Evolutionary conservation across 495 filamentous ascomycete species (phyloP).

Genomic region (Trypethelium eluteriae): DNA sequence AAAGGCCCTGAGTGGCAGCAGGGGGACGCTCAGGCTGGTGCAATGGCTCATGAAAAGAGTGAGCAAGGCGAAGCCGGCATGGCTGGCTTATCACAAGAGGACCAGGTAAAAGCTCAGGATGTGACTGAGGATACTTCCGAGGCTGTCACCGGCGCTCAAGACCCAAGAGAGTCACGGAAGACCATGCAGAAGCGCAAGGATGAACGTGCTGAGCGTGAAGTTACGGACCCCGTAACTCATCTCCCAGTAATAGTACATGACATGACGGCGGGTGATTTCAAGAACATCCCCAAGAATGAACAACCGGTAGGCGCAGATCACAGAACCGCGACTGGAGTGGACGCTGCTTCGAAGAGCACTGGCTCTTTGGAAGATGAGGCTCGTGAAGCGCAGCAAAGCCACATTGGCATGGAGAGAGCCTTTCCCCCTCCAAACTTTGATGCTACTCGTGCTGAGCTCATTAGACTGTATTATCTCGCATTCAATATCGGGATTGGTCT

Average conservation of each 20-base stretch:
- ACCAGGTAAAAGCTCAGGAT: conserved; percentile 34
- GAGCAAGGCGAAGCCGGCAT: conserved; percentile 14
- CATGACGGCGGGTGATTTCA: conserved; percentile 52
- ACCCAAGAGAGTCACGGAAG: conserved; percentile 54
- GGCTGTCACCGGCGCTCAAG: conserved; percentile 35
- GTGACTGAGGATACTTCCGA: conserved; percentile 48
- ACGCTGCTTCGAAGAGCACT: conserved; percentile 41
- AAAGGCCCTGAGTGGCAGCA: conserved; percentile 20
- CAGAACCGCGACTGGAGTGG: conserved; percentile 42
- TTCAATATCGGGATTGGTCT: conserved; percentile 34
- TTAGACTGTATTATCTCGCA: conserved; percentile 40
- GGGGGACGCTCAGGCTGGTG: conserved; percentile 14
- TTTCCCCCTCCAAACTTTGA: conserved; percentile 57
- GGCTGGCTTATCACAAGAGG: conserved; percentile 15
- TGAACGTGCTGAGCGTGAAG: conserved; percentile 48
- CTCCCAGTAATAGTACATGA: conserved; percentile 58
- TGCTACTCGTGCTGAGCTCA: conserved; percentile 42
- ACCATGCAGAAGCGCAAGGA: conserved; percentile 43
- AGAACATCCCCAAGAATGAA: conserved; percentile 48
- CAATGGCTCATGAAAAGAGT: conserved; percentile 36
- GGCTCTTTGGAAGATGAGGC: conserved; percentile 41
- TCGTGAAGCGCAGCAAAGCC: conserved; percentile 41
- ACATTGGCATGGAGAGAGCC: conserved; percentile 47
- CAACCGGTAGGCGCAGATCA: conserved; percentile 38
- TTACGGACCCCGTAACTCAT: conserved; percentile 68